These are phyloP conservation scores for Mycena amicta DNA, from an alignment of 768 basidiomycete species.

Conservation along the genomic window DNA sequence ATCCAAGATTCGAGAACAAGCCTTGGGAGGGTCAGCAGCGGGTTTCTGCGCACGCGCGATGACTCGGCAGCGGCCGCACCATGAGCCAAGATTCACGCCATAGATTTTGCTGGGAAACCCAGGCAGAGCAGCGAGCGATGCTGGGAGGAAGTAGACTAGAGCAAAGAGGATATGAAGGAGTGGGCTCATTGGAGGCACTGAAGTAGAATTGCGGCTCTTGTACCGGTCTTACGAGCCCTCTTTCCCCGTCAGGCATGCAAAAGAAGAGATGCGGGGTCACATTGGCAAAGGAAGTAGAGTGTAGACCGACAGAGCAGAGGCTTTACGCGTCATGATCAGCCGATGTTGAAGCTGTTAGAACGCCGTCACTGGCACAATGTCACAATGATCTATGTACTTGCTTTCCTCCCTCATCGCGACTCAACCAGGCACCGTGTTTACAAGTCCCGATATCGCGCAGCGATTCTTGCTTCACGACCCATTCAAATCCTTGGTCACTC, in stretches of 20 bases:
- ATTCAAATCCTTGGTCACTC: no score
- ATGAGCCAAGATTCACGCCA: slow-evolving; percentile 73
- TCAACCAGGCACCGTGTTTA: no score
- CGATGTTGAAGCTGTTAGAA: no score
- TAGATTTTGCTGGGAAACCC: slow-evolving; percentile 55
- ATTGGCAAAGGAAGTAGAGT: not conserved
- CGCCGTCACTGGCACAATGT: no score
- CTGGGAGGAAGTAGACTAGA: no score
- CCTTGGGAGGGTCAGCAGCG: slow-evolving; percentile 45
- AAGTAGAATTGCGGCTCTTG: not conserved
- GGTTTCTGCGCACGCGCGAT: not conserved
- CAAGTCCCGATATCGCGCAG: no score
- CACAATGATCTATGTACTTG: no score
- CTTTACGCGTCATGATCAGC: no score
- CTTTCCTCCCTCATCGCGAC: no score
- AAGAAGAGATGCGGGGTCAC: slow-evolving; percentile 1
- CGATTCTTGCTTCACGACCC: no score
- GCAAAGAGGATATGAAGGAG: not conserved
- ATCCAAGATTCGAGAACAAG: slow-evolving; percentile 82
- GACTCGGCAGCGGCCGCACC: slow-evolving; percentile 37
- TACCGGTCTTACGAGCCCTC: not conserved
- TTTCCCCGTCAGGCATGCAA: not conserved
- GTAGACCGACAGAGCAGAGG: no score
- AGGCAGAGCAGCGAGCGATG: slow-evolving; percentile 6
- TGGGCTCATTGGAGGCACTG: slow-evolving; percentile 1